Evolutionary conservation across 768 basidiomycete species (phyloP).

Genomic region (Trametes meyenii): DNA sequence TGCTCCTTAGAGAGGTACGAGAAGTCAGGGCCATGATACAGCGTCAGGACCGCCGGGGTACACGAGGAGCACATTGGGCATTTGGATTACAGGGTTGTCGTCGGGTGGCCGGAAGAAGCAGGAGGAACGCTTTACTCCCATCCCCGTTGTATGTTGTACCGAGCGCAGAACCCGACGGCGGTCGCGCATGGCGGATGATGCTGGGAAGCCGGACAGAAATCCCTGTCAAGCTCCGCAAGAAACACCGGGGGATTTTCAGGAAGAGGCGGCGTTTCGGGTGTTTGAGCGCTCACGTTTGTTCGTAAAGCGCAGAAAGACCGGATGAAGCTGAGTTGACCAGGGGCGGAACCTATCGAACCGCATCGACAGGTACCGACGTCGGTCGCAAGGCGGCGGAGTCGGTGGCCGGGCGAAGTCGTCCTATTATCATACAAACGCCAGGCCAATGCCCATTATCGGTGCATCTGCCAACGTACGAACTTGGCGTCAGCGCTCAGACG

Average conservation of each 20-base stretch:
- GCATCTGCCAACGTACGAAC: not conserved
- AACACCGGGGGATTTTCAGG: not conserved
- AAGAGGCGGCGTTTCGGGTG: not conserved
- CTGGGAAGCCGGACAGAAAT: not conserved
- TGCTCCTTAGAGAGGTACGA: constrained; percentile 6
- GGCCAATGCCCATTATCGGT: not conserved
- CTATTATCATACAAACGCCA: not conserved
- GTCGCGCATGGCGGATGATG: not conserved
- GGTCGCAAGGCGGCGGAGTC: constrained; percentile 4
- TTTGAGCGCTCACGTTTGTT: not conserved
- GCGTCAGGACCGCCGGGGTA: not conserved
- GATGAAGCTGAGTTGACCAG: not conserved
- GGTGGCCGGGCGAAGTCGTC: not conserved
- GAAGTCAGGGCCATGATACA: not conserved
- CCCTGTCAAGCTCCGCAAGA: constrained; percentile 11
- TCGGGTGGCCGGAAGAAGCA: constrained; percentile 4
- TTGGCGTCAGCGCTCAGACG: too few species aligned
- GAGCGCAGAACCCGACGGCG: not conserved
- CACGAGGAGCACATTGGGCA: not conserved
- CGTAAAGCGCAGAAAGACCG: not conserved
- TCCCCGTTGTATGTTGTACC: not conserved
- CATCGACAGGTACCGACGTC: constrained; percentile 6
- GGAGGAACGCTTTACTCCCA: too few species aligned
- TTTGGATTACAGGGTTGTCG: not conserved
- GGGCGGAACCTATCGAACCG: not conserved